Evolutionary conservation across 2,329 filamentous ascomycete species (phyloP), one percentile per base, ranked within the genome.

Genomic region (Podosphaera leucotricha): DNA sequence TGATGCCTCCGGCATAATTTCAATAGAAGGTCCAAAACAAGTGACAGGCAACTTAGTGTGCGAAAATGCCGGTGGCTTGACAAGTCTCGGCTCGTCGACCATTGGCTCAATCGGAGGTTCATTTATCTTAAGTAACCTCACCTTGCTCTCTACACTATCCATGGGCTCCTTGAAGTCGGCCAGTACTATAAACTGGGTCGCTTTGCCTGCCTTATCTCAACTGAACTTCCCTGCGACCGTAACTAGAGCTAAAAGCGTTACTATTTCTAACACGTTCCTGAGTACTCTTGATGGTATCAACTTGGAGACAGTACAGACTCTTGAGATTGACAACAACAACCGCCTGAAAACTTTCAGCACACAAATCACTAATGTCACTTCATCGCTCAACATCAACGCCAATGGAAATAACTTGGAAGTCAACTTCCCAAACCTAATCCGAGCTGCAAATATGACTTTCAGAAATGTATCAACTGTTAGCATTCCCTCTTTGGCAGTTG

Each of bases 271-370:
- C 67, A 98, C 90, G 43, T 75, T 77, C 62, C 72, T 98, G 54
- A 71, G 66, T 60, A 75, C 71, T 52, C 72, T 98, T 47, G 68
- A 77, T 52, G 85, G 84, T 57, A 80, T 98, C 60, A 80, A 84
- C 60, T 69, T 95, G 50, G 63, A 73, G 50, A 69, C 70, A n/a
- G 77, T 84, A 44, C 70, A 72, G 46, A 68, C 66, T 52, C 72
- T 98, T 60, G 68, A 81, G 61, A 79, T 98, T 63, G 79, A 82
- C 71, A 93, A 93, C 77, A 95, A 95, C 75, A 66, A 66, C 49
- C 77, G 79, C 59, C 70, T 98, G 54, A 73, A 71, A 58, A 68
- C 67, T 48, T 81, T 92, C 66, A 72, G 73, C 58, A 81, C 85
- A 62, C 72, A 80, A 59, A 70, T 95, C 47, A 70, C 70, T 60